Base-by-base conservation (phyloP, 2,329 filamentous ascomycete species). In the Lasiodiplodia citricola region DNA sequence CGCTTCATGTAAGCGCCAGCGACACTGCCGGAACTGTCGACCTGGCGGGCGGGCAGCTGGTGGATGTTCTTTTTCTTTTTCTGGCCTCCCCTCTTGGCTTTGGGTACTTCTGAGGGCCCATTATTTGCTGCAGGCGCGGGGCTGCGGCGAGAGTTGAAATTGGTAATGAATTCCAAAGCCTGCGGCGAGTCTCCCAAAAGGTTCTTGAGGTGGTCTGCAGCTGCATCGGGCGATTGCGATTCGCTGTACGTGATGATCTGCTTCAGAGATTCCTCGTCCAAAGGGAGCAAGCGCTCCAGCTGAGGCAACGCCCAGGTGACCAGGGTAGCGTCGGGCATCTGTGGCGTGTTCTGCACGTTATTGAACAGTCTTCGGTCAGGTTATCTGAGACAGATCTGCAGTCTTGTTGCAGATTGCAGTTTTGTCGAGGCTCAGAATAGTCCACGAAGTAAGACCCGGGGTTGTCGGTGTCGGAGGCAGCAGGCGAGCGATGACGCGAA, bases 181-280 rank as follows among this genome's bases (percentile, higher is more conserved):
- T 91, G 89, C 1, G 94, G 88, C 7, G 92, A 94, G 78, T 97
- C 93, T 62, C 95, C 96, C 0, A 99, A 87, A 66, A 99, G 84
- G 76, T 96, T 93, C 78, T 90, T 91, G 70, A 99, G 91, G 79
- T 98, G 93, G 52, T 94, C 90, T 63, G 89, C 93, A 16, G 93
- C 92, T 71, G 91, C 92, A 64, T 89, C 82, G 76, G 91, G 94
- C 23, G 93, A 89, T 10, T 98, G 86, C 0, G 90, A 91, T 44
- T 88, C 84, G 2, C 92, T 90, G 78, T 97, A 97, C 58, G 92
- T 89, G 72, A 98, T 85, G 54, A 97, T 87, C 77, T 98, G 93
- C 75, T 90, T 88, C 38, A 98, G 84, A 51, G 95, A 94, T 14
- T 92, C 90, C 44, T 97, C 90, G 44, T 97, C 94, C 13, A 98